These are phyloP conservation scores for Chenopodium suecicum DNA, from an alignment of 148 eudicot species.

Conservation along the genomic window DNA sequence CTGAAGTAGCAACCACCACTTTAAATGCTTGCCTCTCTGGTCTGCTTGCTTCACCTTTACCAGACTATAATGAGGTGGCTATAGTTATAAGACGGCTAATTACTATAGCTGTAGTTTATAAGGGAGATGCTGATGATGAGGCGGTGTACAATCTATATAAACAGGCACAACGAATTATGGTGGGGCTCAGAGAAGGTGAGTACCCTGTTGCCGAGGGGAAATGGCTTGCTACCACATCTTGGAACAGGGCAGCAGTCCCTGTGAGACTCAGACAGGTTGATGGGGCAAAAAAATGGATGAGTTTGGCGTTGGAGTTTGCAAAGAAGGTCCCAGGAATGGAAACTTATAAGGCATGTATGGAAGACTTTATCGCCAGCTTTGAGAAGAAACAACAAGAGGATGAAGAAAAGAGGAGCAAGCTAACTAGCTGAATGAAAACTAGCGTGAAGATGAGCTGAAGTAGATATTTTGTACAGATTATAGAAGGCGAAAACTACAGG, in stretches of 20 bases:
- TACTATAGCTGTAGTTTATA: constrained; percentile 42
- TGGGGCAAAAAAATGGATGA: constrained; percentile 84
- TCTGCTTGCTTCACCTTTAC: constrained; percentile 66
- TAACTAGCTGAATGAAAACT: neutral
- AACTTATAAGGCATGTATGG: constrained; percentile 70
- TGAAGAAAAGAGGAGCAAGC: constrained; percentile 22
- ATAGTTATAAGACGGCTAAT: constrained; percentile 65
- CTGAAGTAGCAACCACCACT: constrained; percentile 70
- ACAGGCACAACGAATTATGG: constrained; percentile 88
- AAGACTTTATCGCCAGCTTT: constrained; percentile 58
- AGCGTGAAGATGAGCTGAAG: neutral
- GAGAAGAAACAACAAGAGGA: constrained; percentile 50
- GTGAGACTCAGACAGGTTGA: constrained; percentile 64
- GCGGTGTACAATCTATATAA: constrained; percentile 56
- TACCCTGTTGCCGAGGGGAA: constrained; percentile 83
- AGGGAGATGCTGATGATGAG: constrained; percentile 69
- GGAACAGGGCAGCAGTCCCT: constrained; percentile 91
- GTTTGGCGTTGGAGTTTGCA: constrained; percentile 72
- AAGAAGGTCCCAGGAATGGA: constrained; percentile 80
- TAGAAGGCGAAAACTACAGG: constrained; percentile 4
- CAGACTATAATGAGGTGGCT: constrained; percentile 70
- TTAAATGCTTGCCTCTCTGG: constrained; percentile 64
- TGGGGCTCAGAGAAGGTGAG: constrained; percentile 83
- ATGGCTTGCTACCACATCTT: constrained; percentile 93
- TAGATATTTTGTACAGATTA: constrained; percentile 13